Base-by-base conservation (phyloP, 2,329 filamentous ascomycete genomes). In the Monilinia vaccinii-corymbosi region DNA sequence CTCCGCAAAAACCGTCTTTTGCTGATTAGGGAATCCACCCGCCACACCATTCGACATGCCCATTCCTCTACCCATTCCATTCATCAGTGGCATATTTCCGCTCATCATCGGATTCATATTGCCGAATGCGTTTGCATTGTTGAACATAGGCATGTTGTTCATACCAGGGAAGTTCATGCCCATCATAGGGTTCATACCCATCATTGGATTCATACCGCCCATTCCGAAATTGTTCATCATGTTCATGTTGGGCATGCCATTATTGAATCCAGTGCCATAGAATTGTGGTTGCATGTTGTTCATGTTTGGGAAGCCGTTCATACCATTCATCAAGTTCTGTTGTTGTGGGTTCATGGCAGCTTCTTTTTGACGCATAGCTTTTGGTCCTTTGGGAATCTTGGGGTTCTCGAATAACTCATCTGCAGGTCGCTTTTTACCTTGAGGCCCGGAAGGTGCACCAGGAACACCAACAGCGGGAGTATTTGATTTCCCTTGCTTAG, bases 391-490 rank as follows among this genome's bases (percentile, higher is more conserved):
- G 49, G 84, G 82, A 45, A 86, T 82, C 69, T 81, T 82, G 45
- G 82, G 81, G 66, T 87, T 85, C 67, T 85, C 83, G 8, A 81
- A 75, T 36, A 79, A 79, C 56, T 91, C 87, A 40, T 93, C 90
- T 16, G 91, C 91, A 13, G 88, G 82, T 25, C 94, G 85, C 76
- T 97, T 99, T 75, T 89, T 94, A 31, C 58, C 58, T 13, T 60
- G 53, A 45, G 57, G 57, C 31, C 51, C 57, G 23, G 51, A 57
- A 11, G 58, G 58, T 31, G 50, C 58, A 16, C 51, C 58, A 13
- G 44, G n/a, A 36, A 60, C 44, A 36, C 25, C 28, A 36, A 56
- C 31, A 10, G 13, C 23, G 16, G 51, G 51, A 11, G 11, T 32
- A 28, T 28, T 25, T 36, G 58, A 31, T 60, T 59, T 44, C 55